These are phyloP conservation scores for Torulaspora franciscae DNA, from an alignment of 805 yeast genomes.

Conservation along the genomic window DNA sequence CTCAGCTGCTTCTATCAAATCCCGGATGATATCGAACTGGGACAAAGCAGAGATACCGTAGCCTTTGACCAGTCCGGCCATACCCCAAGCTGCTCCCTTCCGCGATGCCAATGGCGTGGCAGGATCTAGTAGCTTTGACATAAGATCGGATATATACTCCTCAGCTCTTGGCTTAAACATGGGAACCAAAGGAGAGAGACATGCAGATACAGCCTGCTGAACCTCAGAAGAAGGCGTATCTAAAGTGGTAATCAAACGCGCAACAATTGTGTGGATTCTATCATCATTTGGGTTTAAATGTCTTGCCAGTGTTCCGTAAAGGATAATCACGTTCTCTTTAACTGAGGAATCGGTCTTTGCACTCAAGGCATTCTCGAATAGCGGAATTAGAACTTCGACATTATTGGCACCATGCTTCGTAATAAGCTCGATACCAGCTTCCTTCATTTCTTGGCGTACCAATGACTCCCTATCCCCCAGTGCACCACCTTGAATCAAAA, in stretches of 20 bases:
- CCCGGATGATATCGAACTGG: constrained; percentile 70
- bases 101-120: constrained; percentile 45
- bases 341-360: constrained; percentile 41
- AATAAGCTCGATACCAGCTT: constrained; percentile 78
- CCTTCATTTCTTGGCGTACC: constrained; percentile 79
- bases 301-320: constrained; percentile 87
- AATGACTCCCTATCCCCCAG: constrained; percentile 67
- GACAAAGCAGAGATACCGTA: constrained; percentile 75
- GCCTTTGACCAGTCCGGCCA: constrained; percentile 91
- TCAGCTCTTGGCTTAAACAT: constrained; percentile 49
- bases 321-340: constrained; percentile 74
- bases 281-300: constrained; percentile 66
- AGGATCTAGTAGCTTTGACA: constrained; percentile 53
- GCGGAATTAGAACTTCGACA: constrained; percentile 71
- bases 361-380: constrained; percentile 65
- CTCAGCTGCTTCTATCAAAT: constrained; percentile 76
- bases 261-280: constrained; percentile 61
- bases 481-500: constrained; percentile 58
- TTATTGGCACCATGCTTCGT: constrained; percentile 56
- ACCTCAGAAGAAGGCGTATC: constrained; percentile 88
- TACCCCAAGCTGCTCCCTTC: constrained; percentile 94
- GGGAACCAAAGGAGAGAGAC: constrained; percentile 77
- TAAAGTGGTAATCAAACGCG: constrained; percentile 65
- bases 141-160: constrained; percentile 51
- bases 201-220: constrained; percentile 79